These are phyloP conservation scores for Hawksworthiomyces lignivorus DNA, from an alignment of 2,329 filamentous ascomycete species.

Conservation along the genomic window DNA sequence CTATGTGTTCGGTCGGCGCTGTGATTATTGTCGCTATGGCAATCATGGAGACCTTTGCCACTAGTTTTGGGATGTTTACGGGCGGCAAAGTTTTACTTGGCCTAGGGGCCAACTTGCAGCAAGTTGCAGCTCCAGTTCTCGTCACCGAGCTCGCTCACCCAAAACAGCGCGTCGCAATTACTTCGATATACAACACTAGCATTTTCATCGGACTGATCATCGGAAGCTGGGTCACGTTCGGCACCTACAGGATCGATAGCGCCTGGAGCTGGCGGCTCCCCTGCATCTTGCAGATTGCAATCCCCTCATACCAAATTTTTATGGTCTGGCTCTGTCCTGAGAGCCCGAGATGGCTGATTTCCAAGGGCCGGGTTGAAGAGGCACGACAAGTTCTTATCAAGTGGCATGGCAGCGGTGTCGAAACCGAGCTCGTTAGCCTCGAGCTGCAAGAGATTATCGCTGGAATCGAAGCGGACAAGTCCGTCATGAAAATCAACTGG, in stretches of 20 bases:
- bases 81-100: constrained; percentile 30
- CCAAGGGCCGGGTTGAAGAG: constrained; percentile 10
- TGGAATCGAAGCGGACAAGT: no score
- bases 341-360: constrained; percentile 18
- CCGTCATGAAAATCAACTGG: neutral
- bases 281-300: constrained; percentile 7
- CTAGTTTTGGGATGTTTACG: constrained; percentile 30
- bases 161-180: constrained; percentile 25
- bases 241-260: constrained; percentile 5
- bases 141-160: constrained; percentile 30
- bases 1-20: constrained; percentile 28
- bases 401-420: constrained; percentile 1
- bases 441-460: constrained; percentile 5
- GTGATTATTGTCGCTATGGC: constrained; percentile 30
- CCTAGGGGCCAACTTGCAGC: constrained; percentile 26
- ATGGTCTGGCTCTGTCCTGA: constrained; percentile 15
- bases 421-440: neutral
- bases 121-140: constrained; percentile 34
- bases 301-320: constrained; percentile 5
- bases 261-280: constrained; percentile 10
- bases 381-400: constrained; percentile 1
- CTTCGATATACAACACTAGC: constrained; percentile 13
- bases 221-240: constrained; percentile 15
- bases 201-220: neutral
- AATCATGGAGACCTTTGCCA: constrained; percentile 28